Evolutionary conservation across 306 rosid species (phyloP), one percentile per base, ranked within the genome.

Genomic region (Delonix regia): DNA sequence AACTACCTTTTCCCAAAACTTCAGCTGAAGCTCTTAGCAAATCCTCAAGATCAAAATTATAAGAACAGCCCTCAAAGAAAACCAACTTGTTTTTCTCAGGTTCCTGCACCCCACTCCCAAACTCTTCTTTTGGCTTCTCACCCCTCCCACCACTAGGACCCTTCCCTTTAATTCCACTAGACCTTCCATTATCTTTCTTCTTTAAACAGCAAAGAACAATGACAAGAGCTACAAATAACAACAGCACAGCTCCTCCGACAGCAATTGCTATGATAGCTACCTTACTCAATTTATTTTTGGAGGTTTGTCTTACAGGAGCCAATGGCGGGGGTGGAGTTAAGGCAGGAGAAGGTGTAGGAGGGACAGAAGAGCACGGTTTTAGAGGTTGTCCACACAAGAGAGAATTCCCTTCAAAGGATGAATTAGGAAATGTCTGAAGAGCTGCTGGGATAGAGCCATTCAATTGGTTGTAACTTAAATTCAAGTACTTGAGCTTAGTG

Each of bases 101-200:
- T 81, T 92, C 95, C 78, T 92, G 97, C 75, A 92, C 97, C 59
- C 95, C 97, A 81, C 97, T 92, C 10, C 97, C 97, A 76, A 92
- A 92, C 75, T 92, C 93, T 83, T 90, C 97, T 76, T 86, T 92
- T 11, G 92, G 97, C 83, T 92, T 92, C 81, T 92, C 97, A 48
- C 93, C 87, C 75, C 95, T 90, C 38, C 93, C 95, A 38, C 85
- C 90, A 48, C 83, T 39, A 47, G 88, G 82, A 77, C 88, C 93
- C 81, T 92, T 92, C 30, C 86, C 92, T 84, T 92, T 90, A 53
- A 25, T 53, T 52, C 25, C 86, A 51, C 78, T 33, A 25, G 91
- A 60, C 47, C 78, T 82, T 77, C 75, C 76, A 0, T 63, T 62
- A 21, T 73, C 78, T 53, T 86, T 86, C 49, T 88, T 88, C 90